Percentiles rank a stretch among this genome's conserved stretches.
Conservation (phyloP, 345 rosid species). For the Sisymbrium irio region DNA sequence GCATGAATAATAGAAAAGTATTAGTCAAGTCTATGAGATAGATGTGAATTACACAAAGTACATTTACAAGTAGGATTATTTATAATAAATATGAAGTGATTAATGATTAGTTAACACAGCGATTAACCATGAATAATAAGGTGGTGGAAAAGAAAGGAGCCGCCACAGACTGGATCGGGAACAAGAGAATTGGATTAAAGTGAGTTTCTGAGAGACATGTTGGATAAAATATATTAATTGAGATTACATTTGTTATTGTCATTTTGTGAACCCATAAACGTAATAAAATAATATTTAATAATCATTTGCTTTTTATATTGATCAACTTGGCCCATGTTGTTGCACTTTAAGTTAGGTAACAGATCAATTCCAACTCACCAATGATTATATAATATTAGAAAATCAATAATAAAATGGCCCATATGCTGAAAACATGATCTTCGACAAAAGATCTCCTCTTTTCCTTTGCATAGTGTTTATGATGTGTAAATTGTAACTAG, state of each 20-base stretch:
- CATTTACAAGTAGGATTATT: constrained; percentile 4
- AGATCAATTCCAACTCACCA: constrained; percentile 40
- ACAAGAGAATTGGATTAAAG: constrained; percentile 16
- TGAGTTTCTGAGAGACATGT: constrained; percentile 18
- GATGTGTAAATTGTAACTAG: constrained; percentile 26
- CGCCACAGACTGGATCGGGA: constrained; percentile 22
- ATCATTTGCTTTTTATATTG: not conserved
- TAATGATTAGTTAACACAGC: constrained; percentile 12
- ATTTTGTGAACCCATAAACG: constrained; percentile 8
- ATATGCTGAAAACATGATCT: constrained; percentile 32
- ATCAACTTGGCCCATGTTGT: constrained; percentile 38
- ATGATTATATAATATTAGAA: constrained; percentile 17
- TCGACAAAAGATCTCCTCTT: constrained; percentile 25
- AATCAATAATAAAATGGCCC: constrained; percentile 20
- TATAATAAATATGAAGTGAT: not conserved
- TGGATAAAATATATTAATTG: constrained; percentile 15
- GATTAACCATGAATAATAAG: constrained; percentile 8
- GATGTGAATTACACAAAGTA: not conserved
- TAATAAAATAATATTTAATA: not conserved
- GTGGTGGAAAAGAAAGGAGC: constrained; percentile 14
- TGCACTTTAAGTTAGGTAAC: constrained; percentile 40
- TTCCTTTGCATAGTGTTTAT: constrained; percentile 28
- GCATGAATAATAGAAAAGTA: not conserved
- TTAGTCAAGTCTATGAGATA: constrained; percentile 7
- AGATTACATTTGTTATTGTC: constrained; percentile 17